Evolutionary conservation across 2,329 filamentous ascomycete species (phyloP), one percentile per base, ranked within the genome.

Genomic region (Penicillium sp.): DNA sequence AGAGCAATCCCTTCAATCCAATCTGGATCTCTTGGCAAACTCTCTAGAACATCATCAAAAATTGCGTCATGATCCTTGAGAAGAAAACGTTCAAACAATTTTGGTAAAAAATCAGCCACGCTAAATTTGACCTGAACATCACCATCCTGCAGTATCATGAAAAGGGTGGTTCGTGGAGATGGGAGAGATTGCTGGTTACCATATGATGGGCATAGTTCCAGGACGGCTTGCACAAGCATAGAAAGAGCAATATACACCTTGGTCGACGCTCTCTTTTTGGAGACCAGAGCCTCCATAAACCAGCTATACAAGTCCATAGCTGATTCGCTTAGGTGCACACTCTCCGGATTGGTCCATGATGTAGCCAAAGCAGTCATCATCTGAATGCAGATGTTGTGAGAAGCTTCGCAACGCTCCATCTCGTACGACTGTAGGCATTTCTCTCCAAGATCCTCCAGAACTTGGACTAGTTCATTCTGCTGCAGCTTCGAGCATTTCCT

Each of bases 1-100:
- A 96, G 85, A 0, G 92, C 91, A 67, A 98, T 94, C 0, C 93
- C 94, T 75, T 97, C 93, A 13, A 83, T 78, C 75, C 88, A 89
- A 35, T 87, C 85, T 4, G 85, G 80, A 65, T 96, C 87, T 3
- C 83, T 83, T 0, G 94, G 92, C n/a, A 99, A 81, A 66, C 84
- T 90, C 19, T 86, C 82, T n/a, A 96, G 80, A 13, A 99, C 84
- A 71, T 98, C 92, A 38, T 92, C 83, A 65, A 97, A 92, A 14
- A 98, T 86, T 6, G 87, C 85, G 59, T 96, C 91, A 68, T 99
- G 95, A 49, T 89, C 83, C 67, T 89, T 89, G 1, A 97, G 82
- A n/a, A 93, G 83, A 70, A 91, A 98, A 1, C 91, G 83, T 13
- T 87, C 85, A 74, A 99, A 99, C 28, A 99, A 82, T 6, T 82